Evolutionary conservation across 208 protist genomes (phyloP).

Genomic region (Crithidia sp.): DNA sequence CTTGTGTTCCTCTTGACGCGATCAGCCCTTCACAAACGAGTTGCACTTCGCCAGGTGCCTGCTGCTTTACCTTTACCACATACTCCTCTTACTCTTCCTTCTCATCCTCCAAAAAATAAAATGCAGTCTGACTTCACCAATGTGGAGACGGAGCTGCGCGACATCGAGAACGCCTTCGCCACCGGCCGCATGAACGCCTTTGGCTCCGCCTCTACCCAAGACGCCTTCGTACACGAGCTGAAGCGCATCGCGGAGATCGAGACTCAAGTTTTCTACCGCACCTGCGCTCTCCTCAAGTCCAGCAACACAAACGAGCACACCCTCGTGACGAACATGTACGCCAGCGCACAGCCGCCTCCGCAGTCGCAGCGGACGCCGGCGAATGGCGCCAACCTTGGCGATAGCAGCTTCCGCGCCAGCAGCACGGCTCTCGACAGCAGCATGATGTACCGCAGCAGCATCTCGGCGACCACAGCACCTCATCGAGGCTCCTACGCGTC

Average conservation of each 20-base stretch:
- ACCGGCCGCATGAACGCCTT: conserved; percentile 89
- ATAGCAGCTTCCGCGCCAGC: conserved; percentile 34
- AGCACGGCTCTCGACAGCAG: conserved; percentile 35
- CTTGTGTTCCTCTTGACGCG: too few species aligned
- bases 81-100: too few species aligned
- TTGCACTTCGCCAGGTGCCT: too few species aligned
- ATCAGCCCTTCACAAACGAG: too few species aligned
- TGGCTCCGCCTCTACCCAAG: conserved; percentile 62
- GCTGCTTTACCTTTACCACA: too few species aligned
- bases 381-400: conserved; percentile 13
- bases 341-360: conserved; percentile 45
- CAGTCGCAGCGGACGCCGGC: conserved; percentile 32
- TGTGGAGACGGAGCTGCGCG: conserved; percentile 79
- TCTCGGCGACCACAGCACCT: background rate
- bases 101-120: background rate
- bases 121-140: conserved; percentile 78
- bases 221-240: conserved; percentile 79
- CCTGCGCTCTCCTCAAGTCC: conserved; percentile 74
- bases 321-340: conserved; percentile 74
- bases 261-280: conserved; percentile 86
- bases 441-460: conserved; percentile 17
- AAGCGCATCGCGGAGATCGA: conserved; percentile 83
- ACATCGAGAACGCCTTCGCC: conserved; percentile 85
- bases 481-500: conserved; percentile 1
- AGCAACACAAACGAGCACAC: conserved; percentile 62